phyloP scores from a whole-genome alignment of 1,139 yeast species.

The Scheffersomyces segobiensis region DNA sequence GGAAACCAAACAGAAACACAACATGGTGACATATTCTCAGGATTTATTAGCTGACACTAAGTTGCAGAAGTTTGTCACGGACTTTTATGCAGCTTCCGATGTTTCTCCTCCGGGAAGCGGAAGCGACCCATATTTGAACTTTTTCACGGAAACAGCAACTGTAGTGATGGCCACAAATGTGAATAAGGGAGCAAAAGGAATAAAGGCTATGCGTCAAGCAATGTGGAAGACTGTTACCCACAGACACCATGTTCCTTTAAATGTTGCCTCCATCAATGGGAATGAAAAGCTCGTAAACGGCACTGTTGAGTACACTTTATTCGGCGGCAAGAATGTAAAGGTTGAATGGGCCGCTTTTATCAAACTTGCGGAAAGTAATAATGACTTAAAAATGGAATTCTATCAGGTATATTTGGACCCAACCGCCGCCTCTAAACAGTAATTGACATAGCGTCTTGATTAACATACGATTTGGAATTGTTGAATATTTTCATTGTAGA shows the following conservation, averaged over 20 bases:
- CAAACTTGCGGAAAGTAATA: conserved; percentile 9
- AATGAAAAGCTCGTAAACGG: conserved; percentile 17
- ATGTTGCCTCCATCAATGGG: conserved; percentile 15
- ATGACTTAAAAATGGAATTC: conserved; percentile 13
- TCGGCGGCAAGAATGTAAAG: conserved; percentile 15
- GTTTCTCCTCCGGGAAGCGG: conserved; percentile 16
- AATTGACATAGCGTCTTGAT: too few relatives aligned
- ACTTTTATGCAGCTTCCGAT: conserved; percentile 21
- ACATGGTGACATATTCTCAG: conserved; percentile 4
- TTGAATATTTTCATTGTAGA: not conserved
- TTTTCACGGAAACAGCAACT: conserved; percentile 15
- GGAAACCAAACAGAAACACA: not conserved
- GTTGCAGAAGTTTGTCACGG: conserved; percentile 14
- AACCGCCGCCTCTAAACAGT: conserved; percentile 1
- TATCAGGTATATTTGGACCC: conserved; percentile 24
- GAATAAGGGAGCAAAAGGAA: conserved; percentile 12
- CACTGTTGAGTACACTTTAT: conserved; percentile 20
- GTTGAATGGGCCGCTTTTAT: conserved; percentile 22
- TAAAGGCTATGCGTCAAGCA: conserved; percentile 16
- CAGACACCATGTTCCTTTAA: conserved; percentile 21
- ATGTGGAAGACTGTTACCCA: conserved; percentile 23
- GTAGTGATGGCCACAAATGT: conserved; percentile 18
- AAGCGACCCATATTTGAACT: conserved; percentile 18
- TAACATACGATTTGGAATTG: not conserved
- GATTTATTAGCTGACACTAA: conserved; percentile 4